These are phyloP conservation scores for Isabelozyma rhagii DNA, from an alignment of 805 yeast species.

Conservation along the genomic window DNA sequence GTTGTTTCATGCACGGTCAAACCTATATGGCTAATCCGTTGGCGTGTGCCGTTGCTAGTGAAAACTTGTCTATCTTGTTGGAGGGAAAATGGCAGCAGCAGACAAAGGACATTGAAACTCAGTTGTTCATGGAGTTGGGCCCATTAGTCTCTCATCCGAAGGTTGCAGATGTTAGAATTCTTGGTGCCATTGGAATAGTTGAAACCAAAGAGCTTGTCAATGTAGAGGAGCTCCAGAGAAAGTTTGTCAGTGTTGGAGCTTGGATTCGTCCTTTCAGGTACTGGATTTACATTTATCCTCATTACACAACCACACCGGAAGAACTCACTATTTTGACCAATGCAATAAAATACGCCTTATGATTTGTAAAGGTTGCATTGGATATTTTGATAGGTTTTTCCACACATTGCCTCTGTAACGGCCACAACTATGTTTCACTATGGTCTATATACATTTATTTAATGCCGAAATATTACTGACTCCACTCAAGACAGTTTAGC, in stretches of 20 bases:
- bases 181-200: conserved; percentile 2
- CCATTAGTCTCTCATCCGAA: neutral
- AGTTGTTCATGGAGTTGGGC: conserved; percentile 4
- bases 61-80: conserved; percentile 15
- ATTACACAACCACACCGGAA: conserved; percentile 1
- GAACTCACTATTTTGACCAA: neutral
- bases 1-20: conserved; percentile 15
- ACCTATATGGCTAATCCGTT: conserved; percentile 4
- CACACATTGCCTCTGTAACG: no score
- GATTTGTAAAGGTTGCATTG: neutral
- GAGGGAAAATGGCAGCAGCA: conserved; percentile 7
- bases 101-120: conserved; percentile 12
- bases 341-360: neutral
- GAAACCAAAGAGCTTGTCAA: conserved; percentile 1
- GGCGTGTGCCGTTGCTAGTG: conserved; percentile 3
- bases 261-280: conserved; percentile 4
- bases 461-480: no score
- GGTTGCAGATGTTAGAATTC: conserved; percentile 2
- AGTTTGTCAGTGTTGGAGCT: conserved; percentile 1
- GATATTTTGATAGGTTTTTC: no score
- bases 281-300: conserved; percentile 2
- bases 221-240: neutral
- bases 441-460: no score
- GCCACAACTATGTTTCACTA: no score
- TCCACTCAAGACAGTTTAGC: no score